Conservation (phyloP, 176 grass and related monocot genomes). For the Hsuehochloa calcarea region DNA sequence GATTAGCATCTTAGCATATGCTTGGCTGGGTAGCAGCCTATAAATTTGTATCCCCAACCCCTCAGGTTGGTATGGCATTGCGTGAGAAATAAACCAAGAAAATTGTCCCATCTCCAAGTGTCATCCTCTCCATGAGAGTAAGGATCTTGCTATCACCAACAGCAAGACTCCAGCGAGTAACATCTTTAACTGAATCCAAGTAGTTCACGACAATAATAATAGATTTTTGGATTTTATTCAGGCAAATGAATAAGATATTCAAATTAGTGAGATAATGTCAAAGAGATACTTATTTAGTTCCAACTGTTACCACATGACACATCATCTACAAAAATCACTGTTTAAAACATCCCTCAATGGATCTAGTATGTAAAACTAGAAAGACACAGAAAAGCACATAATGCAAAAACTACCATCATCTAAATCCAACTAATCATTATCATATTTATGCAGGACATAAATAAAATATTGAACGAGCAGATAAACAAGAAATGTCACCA, state of each 20-base stretch:
- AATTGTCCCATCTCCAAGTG: no score
- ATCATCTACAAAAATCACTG: not conserved
- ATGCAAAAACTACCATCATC: not conserved
- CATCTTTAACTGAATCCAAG: not conserved
- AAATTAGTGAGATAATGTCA: slow-evolving; percentile 3
- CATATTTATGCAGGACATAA: not conserved
- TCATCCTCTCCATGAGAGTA: no score
- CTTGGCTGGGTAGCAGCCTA: no score
- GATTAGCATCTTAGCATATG: no score
- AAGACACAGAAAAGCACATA: not conserved
- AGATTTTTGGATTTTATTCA: not conserved
- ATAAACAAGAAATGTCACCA: not conserved
- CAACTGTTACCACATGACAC: not conserved
- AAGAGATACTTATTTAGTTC: not conserved
- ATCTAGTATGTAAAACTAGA: not conserved
- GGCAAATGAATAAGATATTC: not conserved
- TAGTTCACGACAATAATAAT: not conserved
- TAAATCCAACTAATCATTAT: slow-evolving; percentile 2
- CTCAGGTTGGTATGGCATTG: no score
- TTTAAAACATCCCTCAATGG: not conserved
- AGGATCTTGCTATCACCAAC: no score
- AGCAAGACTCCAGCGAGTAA: no score
- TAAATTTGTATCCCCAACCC: no score
- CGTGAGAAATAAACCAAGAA: no score
- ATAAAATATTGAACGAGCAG: not conserved